phyloP scores from a whole-genome alignment of 2,329 filamentous ascomycete genomes.

The Fusarium verrucosum region DNA sequence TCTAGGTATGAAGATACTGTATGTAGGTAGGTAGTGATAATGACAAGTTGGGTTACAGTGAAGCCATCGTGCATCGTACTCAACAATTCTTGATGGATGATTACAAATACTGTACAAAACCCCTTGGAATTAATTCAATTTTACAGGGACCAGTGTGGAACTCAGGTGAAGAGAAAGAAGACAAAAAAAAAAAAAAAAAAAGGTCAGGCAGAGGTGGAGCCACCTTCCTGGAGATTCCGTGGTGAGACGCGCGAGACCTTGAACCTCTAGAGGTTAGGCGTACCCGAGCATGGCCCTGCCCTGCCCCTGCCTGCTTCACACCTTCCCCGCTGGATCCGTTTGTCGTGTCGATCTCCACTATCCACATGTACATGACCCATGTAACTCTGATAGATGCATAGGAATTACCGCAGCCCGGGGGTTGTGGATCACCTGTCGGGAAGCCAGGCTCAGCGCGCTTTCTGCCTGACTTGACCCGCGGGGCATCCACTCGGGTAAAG shows the following conservation, averaged over 20 bases:
- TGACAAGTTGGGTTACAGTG: constrained; percentile 1
- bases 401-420: constrained; percentile 31
- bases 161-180: constrained; percentile 14
- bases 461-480: constrained; percentile 39
- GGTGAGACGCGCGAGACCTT: constrained; percentile 43
- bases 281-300: constrained; percentile 39
- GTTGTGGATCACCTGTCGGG: constrained; percentile 22
- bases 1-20: no score
- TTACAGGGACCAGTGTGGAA: constrained; percentile 28
- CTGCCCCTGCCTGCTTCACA: no score
- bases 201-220: constrained; percentile 27
- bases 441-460: constrained; percentile 18
- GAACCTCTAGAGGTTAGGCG: constrained; percentile 47
- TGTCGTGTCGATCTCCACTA: constrained; percentile 3
- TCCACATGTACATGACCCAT: constrained; percentile 1
- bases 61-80: neutral
- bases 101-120: constrained; percentile 19
- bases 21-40: neutral
- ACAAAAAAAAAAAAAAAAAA: neutral
- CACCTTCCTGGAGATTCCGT: constrained; percentile 38
- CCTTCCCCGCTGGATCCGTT: constrained; percentile 27
- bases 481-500: constrained; percentile 39
- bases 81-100: neutral
- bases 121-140: constrained; percentile 16
- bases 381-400: constrained; percentile 29